Evolutionary conservation across 768 basidiomycete species (phyloP).

Genomic region (Rhizopogon salebrosus): DNA sequence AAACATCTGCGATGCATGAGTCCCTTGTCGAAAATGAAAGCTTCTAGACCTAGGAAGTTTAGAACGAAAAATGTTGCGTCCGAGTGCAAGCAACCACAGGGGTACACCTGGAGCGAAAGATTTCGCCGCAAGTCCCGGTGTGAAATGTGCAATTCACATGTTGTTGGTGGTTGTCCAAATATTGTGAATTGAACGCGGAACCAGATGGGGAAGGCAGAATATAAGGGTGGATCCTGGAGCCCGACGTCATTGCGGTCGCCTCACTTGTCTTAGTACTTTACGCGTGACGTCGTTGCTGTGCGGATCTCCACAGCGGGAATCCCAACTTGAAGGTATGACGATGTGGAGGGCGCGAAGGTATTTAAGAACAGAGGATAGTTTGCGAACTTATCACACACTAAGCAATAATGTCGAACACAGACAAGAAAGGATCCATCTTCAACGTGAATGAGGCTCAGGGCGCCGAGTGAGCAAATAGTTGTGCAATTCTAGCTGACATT

Average conservation of each 20-base stretch:
- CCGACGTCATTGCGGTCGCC: background rate
- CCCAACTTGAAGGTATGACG: background rate
- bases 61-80: constrained; percentile 26
- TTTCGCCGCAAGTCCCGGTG: constrained; percentile 1
- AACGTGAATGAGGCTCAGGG: constrained; percentile 33
- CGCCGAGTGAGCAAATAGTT: constrained; percentile 25
- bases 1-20: constrained; percentile 22
- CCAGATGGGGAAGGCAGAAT: background rate
- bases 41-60: constrained; percentile 21
- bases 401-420: constrained; percentile 6
- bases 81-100: constrained; percentile 16
- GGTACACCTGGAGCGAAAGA: constrained; percentile 1
- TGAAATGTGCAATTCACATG: constrained; percentile 1
- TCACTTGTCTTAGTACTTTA: no score
- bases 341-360: background rate
- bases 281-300: background rate
- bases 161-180: background rate
- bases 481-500: background rate
- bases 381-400: background rate
- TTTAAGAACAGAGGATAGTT: background rate
- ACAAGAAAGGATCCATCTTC: constrained; percentile 19
- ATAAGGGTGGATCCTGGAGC: background rate
- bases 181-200: background rate
- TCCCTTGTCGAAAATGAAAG: constrained; percentile 18
- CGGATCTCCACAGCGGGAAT: no score